phyloP scores from a whole-genome alignment of 192 early-diverging fungal genomes.

The Backusella parvicylindrica region DNA sequence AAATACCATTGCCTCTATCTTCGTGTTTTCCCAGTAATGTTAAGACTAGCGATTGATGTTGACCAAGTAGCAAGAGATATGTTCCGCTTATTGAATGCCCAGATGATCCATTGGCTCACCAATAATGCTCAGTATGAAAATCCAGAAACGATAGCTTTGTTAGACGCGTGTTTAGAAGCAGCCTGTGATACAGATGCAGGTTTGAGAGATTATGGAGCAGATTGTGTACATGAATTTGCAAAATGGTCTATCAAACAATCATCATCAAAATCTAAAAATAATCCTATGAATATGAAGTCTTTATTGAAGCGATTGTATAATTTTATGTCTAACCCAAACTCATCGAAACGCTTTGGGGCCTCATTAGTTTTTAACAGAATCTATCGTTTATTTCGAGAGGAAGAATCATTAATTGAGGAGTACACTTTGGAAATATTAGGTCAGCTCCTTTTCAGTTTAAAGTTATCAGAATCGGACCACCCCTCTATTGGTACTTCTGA shows the following conservation, averaged over 20 bases:
- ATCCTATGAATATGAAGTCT: constrained; percentile 68
- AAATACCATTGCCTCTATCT: constrained; percentile 61
- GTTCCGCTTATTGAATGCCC: constrained; percentile 58
- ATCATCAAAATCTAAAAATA: constrained; percentile 27
- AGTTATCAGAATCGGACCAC: constrained; percentile 59
- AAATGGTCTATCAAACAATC: constrained; percentile 75
- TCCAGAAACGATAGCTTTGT: constrained; percentile 68
- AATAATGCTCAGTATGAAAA: constrained; percentile 73
- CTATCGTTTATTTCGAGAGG: constrained; percentile 67
- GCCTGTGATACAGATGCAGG: constrained; percentile 45
- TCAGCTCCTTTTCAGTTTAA: constrained; percentile 59
- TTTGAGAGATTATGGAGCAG: constrained; percentile 70
- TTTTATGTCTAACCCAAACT: constrained; percentile 56
- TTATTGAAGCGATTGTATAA: constrained; percentile 65
- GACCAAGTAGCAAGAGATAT: constrained; percentile 69
- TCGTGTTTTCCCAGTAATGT: constrained; percentile 65
- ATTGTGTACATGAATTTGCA: constrained; percentile 72
- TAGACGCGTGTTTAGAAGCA: constrained; percentile 69
- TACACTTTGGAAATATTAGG: constrained; percentile 70
- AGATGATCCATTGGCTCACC: constrained; percentile 81
- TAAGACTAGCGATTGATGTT: constrained; percentile 67
- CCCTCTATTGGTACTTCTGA: constrained; percentile 52
- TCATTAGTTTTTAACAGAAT: constrained; percentile 68
- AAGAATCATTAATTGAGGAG: constrained; percentile 56
- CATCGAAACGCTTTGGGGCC: constrained; percentile 65